Evolutionary conservation across 768 basidiomycete genomes (phyloP).

Genomic region (Suillus alpinus): DNA sequence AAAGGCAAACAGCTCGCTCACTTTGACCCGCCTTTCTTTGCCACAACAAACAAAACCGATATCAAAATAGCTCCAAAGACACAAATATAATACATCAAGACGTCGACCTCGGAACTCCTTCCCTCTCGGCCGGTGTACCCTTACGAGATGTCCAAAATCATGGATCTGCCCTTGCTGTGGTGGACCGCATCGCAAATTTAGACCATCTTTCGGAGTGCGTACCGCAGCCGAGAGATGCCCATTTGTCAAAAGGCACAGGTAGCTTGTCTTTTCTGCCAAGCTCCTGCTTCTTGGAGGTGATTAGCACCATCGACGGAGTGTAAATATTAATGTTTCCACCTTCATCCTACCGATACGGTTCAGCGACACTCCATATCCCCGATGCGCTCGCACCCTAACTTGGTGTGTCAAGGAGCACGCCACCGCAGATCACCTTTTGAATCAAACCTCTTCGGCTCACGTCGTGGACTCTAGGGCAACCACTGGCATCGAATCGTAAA

Average conservation of each 20-base stretch:
- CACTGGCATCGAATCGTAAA: background rate
- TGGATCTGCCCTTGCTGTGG: no score
- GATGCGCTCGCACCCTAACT: background rate
- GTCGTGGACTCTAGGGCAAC: background rate
- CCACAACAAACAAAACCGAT: background rate
- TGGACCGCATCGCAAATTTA: no score
- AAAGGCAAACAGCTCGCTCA: background rate
- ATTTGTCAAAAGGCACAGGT: background rate
- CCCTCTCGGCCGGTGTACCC: background rate
- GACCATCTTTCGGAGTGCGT: background rate
- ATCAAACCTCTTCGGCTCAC: background rate
- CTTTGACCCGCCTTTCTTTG: background rate
- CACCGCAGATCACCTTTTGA: slow-evolving; percentile 1
- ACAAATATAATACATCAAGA: background rate
- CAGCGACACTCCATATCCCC: background rate
- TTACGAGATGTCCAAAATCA: background rate
- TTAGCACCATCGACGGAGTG: background rate
- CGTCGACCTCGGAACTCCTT: background rate
- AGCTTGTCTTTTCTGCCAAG: background rate
- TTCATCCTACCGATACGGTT: background rate
- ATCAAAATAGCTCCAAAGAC: background rate
- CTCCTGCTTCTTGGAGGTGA: background rate
- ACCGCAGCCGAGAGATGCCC: background rate
- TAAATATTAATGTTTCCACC: background rate
- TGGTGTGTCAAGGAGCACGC: background rate